Conservation (phyloP, 2,329 filamentous ascomycete species). For the Massarina eburnea region DNA sequence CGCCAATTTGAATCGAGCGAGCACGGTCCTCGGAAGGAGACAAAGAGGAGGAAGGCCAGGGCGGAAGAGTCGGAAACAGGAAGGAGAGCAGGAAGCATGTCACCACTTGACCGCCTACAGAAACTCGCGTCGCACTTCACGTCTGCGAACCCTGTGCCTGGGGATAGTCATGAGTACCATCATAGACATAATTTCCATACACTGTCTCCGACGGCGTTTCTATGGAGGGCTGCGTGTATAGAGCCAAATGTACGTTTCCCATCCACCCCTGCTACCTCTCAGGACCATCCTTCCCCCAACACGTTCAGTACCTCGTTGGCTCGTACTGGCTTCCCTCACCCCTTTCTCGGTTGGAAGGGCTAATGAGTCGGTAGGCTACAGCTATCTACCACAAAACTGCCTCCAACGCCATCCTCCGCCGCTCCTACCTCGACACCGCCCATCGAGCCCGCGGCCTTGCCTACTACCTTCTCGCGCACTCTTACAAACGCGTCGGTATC, state of each 20-base stretch:
- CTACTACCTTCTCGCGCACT: conserved; percentile 78
- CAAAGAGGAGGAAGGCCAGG: background rate
- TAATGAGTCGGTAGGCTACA: conserved; percentile 55
- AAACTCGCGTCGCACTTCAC: conserved; percentile 43
- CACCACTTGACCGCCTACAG: conserved; percentile 31
- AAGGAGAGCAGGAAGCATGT: too few species aligned
- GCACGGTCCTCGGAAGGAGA: background rate
- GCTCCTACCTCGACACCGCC: conserved; percentile 79
- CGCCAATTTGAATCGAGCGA: background rate
- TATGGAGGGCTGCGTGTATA: conserved; percentile 82
- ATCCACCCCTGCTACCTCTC: background rate
- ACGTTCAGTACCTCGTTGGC: background rate
- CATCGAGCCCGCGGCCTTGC: conserved; percentile 85
- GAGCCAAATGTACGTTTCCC: conserved; percentile 68
- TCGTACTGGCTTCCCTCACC: too few species aligned
- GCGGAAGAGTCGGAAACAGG: background rate
- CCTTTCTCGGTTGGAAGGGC: too few species aligned
- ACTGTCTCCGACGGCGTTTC: conserved; percentile 83
- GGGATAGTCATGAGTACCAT: conserved; percentile 43
- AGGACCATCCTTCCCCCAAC: background rate
- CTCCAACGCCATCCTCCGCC: conserved; percentile 71
- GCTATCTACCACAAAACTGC: conserved; percentile 85
- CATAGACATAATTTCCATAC: conserved; percentile 67
- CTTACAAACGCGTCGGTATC: conserved; percentile 77
- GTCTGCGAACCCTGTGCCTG: conserved; percentile 29